phyloP scores from a whole-genome alignment of 805 yeast species.

The Myxozyma vanderwaltii region DNA sequence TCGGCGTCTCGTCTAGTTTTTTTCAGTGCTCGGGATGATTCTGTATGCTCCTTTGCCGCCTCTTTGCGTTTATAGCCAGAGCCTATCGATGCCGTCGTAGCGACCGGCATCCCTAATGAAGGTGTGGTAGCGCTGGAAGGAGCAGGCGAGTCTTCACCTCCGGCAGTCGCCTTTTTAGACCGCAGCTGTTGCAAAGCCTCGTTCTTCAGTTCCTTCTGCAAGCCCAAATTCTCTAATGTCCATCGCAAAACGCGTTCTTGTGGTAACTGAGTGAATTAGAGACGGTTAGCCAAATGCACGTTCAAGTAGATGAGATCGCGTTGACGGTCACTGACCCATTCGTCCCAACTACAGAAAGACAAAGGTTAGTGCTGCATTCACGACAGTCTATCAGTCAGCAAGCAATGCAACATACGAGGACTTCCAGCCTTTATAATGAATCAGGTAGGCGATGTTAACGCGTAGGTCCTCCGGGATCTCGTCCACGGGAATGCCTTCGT shows the following conservation, averaged over 20 bases:
- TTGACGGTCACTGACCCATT: slow-evolving; percentile 64
- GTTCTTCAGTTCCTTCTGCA: slow-evolving; percentile 61
- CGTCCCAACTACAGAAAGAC: slow-evolving; percentile 66
- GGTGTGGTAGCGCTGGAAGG: slow-evolving; percentile 20
- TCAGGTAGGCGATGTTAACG: slow-evolving; percentile 54
- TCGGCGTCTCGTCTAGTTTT: slow-evolving; percentile 30
- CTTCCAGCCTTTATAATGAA: slow-evolving; percentile 97
- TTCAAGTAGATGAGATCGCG: background rate
- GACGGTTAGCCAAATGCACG: background rate
- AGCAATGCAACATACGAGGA: slow-evolving; percentile 55
- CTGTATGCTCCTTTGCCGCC: slow-evolving; percentile 18
- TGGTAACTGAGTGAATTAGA: slow-evolving; percentile 37
- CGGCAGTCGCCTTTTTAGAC: slow-evolving; percentile 33
- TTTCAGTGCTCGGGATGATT: slow-evolving; percentile 12
- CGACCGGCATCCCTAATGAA: background rate
- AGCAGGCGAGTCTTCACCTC: slow-evolving; percentile 23
- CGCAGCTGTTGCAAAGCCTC: slow-evolving; percentile 46
- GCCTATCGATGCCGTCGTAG: background rate
- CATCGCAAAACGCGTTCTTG: slow-evolving; percentile 65
- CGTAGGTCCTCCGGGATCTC: slow-evolving; percentile 46
- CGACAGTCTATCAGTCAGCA: no score
- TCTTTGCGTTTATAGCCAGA: slow-evolving; percentile 32
- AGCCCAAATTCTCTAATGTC: slow-evolving; percentile 65
- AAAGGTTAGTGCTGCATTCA: background rate
- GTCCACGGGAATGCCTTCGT: slow-evolving; percentile 37